These are phyloP conservation scores for Tolypocladium pustulatum DNA, from an alignment of 2,329 filamentous ascomycete species.

Conservation along the genomic window DNA sequence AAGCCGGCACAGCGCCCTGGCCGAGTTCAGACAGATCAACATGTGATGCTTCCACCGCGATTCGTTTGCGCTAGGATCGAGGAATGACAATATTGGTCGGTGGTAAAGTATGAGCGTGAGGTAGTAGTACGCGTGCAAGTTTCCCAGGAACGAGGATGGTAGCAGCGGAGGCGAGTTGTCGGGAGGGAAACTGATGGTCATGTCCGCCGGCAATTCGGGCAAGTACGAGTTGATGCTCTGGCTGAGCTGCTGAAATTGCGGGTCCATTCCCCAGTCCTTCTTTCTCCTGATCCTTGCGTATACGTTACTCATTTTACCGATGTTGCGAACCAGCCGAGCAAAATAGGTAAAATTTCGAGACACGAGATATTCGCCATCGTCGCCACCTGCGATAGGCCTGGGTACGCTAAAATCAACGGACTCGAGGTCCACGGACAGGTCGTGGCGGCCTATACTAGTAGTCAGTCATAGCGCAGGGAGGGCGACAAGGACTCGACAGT, in stretches of 20 bases:
- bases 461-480: slow-evolving; percentile 4
- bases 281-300: slow-evolving; percentile 66
- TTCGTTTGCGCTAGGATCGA: slow-evolving; percentile 60
- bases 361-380: slow-evolving; percentile 66
- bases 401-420: slow-evolving; percentile 66
- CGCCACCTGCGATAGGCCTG: slow-evolving; percentile 51
- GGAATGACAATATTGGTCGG: slow-evolving; percentile 71
- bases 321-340: slow-evolving; percentile 64
- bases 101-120: slow-evolving; percentile 79
- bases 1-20: slow-evolving; percentile 74
- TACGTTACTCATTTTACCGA: slow-evolving; percentile 64
- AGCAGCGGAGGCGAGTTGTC: slow-evolving; percentile 78
- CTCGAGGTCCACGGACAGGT: slow-evolving; percentile 64
- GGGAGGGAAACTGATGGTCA: slow-evolving; percentile 65
- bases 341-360: slow-evolving; percentile 80
- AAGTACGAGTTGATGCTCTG: slow-evolving; percentile 68
- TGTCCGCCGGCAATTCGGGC: slow-evolving; percentile 64
- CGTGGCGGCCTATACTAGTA: slow-evolving; percentile 53
- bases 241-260: slow-evolving; percentile 71
- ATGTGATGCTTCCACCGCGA: slow-evolving; percentile 83
- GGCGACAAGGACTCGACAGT: background rate
- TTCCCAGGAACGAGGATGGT: slow-evolving; percentile 77
- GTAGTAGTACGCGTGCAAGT: slow-evolving; percentile 83
- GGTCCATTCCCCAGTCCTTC: slow-evolving; percentile 80
- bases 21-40: slow-evolving; percentile 73